Percentiles rank a stretch among this genome's conserved stretches.
These are phyloP conservation scores for Xylaria acuta DNA, from an alignment of 495 filamentous ascomycete genomes.

Conservation along the genomic window DNA sequence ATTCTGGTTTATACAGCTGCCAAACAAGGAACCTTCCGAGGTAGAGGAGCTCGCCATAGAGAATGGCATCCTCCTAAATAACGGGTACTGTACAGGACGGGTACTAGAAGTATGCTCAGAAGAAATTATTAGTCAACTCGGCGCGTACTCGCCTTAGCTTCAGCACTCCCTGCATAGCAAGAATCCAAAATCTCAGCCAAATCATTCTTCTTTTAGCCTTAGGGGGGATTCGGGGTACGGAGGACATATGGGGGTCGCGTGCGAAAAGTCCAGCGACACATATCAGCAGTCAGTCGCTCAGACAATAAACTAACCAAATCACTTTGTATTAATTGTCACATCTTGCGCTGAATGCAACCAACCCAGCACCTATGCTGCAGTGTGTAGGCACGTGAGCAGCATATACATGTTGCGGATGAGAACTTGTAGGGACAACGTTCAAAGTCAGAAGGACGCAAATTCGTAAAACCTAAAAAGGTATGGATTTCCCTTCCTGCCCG, in stretches of 20 bases:
- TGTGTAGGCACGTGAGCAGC: background rate
- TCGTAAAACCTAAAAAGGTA: background rate
- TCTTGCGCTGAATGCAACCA: background rate
- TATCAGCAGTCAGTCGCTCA: too few relatives aligned
- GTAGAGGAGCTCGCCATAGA: background rate
- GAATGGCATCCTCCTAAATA: background rate
- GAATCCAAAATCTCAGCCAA: background rate
- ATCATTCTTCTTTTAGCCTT: background rate
- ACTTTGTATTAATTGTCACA: background rate
- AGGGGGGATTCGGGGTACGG: background rate
- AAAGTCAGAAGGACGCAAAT: background rate
- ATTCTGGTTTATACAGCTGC: background rate
- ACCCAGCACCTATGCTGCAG: background rate
- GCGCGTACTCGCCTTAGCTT: background rate
- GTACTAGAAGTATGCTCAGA: too few relatives aligned
- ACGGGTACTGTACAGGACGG: too few relatives aligned
- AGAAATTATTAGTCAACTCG: background rate
- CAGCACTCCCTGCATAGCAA: background rate
- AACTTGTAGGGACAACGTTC: background rate
- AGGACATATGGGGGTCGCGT: background rate
- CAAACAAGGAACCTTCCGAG: background rate
- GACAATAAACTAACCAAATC: background rate
- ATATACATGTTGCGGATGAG: background rate
- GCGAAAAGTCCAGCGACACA: background rate
- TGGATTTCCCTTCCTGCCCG: background rate